Conservation (phyloP, 2,329 filamentous ascomycete species). For the Penicillium sp. region DNA sequence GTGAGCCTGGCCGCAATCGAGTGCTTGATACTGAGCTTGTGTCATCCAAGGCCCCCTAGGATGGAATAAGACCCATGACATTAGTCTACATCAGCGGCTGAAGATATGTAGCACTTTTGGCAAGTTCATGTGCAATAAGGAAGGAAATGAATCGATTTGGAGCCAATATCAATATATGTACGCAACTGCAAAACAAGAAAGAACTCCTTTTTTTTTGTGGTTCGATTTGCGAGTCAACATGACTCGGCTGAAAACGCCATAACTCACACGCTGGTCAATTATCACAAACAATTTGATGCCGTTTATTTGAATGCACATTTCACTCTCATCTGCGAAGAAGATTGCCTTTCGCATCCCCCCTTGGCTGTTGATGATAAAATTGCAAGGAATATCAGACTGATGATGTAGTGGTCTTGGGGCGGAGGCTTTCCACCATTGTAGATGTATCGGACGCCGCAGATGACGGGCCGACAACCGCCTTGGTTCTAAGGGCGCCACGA, state of each 20-base stretch:
- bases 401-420: constrained; percentile 8
- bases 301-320: constrained; percentile 9
- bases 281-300: constrained; percentile 14
- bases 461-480: constrained; percentile 25
- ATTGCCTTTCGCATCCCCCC: constrained; percentile 11
- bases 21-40: too few species aligned
- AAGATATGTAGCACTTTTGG: neutral
- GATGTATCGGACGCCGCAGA: constrained; percentile 20
- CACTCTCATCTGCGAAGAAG: constrained; percentile 10
- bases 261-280: constrained; percentile 24
- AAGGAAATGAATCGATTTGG: neutral
- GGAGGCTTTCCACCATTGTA: constrained; percentile 17
- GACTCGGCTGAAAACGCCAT: constrained; percentile 23
- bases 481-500: constrained; percentile 38
- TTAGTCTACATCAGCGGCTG: neutral
- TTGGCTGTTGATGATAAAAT: neutral
- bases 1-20: neutral
- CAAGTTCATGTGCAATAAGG: neutral
- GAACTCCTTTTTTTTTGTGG: constrained; percentile 2
- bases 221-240: constrained; percentile 9
- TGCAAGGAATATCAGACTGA: neutral
- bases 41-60: neutral
- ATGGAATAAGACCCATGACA: neutral
- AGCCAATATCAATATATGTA: neutral
- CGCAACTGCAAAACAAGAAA: constrained; percentile 2